A percentile compares a stretch with the other conserved stretches of the same genome.
phyloP scores from a whole-genome alignment of 176 grass and related monocot genomes.

The Musa troglodytarum region DNA sequence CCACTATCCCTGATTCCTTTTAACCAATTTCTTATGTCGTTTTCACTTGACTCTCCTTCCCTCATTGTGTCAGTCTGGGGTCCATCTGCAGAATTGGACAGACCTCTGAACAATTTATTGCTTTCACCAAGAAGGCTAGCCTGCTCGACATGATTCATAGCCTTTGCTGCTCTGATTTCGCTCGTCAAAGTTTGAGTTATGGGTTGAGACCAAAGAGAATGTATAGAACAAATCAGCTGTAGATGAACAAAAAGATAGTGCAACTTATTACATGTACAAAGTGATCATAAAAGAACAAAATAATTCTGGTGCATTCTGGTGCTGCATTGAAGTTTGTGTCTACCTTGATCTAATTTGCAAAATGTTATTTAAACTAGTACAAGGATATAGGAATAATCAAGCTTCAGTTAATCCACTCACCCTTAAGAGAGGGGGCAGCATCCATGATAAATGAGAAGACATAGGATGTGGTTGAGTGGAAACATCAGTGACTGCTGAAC shows the following conservation, averaged over 20 bases:
- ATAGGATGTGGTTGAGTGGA: slow-evolving; percentile 67
- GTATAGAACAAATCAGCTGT: slow-evolving; percentile 77
- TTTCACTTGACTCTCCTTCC: slow-evolving; percentile 84
- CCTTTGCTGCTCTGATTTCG: slow-evolving; percentile 80
- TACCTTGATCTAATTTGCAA: not conserved
- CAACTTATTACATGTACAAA: not conserved
- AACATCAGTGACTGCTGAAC: slow-evolving; percentile 12
- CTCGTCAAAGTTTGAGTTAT: slow-evolving; percentile 45
- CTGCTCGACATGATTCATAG: slow-evolving; percentile 72
- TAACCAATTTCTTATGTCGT: slow-evolving; percentile 87
- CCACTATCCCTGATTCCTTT: slow-evolving; percentile 90
- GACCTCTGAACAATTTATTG: slow-evolving; percentile 53
- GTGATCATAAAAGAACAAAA: not conserved
- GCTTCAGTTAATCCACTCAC: slow-evolving; percentile 28
- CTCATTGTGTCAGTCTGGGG: slow-evolving; percentile 41
- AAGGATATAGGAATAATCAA: not conserved
- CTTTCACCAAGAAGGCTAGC: slow-evolving; percentile 82
- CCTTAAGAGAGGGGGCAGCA: slow-evolving; percentile 82
- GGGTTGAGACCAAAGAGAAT: slow-evolving; percentile 68
- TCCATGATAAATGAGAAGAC: slow-evolving; percentile 89
- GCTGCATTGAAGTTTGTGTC: not conserved
- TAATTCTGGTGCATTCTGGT: not conserved
- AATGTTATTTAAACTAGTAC: not conserved
- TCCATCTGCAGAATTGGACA: slow-evolving; percentile 56
- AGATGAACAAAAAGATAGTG: slow-evolving; percentile 9